These are phyloP conservation scores for Populus tremula DNA, from an alignment of 345 rosid species.

Conservation along the genomic window DNA sequence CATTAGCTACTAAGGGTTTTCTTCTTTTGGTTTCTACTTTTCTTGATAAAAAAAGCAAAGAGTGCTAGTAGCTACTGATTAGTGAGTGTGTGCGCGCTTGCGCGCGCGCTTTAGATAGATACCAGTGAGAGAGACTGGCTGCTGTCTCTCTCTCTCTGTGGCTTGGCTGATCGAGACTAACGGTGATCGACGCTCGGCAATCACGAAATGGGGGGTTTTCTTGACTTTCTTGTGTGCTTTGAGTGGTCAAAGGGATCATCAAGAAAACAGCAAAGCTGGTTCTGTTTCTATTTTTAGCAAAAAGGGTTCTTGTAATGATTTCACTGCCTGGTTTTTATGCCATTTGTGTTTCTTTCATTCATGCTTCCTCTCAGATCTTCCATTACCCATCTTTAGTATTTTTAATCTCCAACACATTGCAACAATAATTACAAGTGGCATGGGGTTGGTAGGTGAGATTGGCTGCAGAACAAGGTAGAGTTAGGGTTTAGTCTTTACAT, in stretches of 20 bases:
- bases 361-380: conserved; percentile 25
- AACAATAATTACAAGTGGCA: conserved; percentile 3
- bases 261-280: conserved; percentile 21
- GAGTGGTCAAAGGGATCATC: background rate
- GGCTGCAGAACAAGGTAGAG: conserved; percentile 16
- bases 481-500: conserved; percentile 26
- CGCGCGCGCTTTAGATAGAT: conserved; percentile 17
- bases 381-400: background rate
- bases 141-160: conserved; percentile 11
- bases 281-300: conserved; percentile 50
- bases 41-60: background rate
- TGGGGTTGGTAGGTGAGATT: background rate
- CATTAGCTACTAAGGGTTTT: conserved; percentile 16
- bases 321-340: conserved; percentile 27
- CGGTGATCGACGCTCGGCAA: conserved; percentile 77
- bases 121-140: conserved; percentile 32
- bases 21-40: background rate
- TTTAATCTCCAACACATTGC: background rate
- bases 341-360: conserved; percentile 69
- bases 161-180: conserved; percentile 56
- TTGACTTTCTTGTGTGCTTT: conserved; percentile 21
- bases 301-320: conserved; percentile 22
- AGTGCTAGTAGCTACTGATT: conserved; percentile 13
- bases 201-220: conserved; percentile 49
- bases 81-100: background rate